Evolutionary conservation across 202 grass and related monocot genomes (phyloP).

Genomic region (Miscanthus sacchariflorus): DNA sequence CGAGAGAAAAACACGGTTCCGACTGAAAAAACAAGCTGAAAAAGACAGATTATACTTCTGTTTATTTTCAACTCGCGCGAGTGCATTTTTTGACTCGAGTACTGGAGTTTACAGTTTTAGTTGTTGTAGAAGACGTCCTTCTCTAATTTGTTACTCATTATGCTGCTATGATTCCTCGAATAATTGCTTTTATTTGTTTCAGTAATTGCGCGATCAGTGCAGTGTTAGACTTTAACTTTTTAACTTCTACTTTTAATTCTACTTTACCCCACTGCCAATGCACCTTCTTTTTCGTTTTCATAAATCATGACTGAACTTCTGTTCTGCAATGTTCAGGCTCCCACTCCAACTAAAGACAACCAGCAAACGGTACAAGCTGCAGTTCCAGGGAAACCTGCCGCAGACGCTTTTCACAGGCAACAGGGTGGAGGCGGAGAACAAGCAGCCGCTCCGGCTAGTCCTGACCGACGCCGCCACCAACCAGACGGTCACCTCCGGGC

Average conservation of each 20-base stretch:
- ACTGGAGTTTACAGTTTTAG: constrained; percentile 40
- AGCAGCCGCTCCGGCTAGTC: constrained; percentile 69
- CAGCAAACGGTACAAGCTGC: constrained; percentile 77
- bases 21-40: too few relatives aligned
- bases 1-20: too few relatives aligned
- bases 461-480: constrained; percentile 65
- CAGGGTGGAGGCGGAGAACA: constrained; percentile 78
- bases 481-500: constrained; percentile 64
- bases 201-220: constrained; percentile 25
- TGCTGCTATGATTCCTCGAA: constrained; percentile 14
- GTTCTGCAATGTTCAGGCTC: constrained; percentile 55
- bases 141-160: neutral
- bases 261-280: constrained; percentile 12
- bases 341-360: constrained; percentile 67
- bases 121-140: neutral
- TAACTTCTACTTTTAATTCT: constrained; percentile 35
- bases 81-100: neutral
- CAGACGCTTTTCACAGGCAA: constrained; percentile 89
- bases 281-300: constrained; percentile 13
- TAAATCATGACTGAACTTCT: constrained; percentile 38
- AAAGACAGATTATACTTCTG: neutral
- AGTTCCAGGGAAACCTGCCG: constrained; percentile 81
- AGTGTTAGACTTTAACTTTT: constrained; percentile 12
- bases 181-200: neutral
- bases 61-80: neutral